Conservation (phyloP, 1,284 basidiomycete genomes). For the Xerocomus minutiporus region DNA sequence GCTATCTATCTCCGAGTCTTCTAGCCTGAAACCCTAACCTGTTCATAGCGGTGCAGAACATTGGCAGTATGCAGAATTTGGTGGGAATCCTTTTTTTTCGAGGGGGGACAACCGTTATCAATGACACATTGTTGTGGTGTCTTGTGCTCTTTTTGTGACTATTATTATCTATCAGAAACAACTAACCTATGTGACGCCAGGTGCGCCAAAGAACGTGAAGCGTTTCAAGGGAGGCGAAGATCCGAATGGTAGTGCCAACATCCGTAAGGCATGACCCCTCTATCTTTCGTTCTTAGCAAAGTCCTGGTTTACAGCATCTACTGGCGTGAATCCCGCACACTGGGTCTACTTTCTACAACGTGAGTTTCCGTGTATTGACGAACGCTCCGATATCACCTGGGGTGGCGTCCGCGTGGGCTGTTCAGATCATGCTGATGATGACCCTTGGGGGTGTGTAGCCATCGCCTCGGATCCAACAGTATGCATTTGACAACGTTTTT, state of each 20-base stretch:
- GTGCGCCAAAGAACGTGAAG: constrained; percentile 32
- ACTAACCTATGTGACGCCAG: constrained; percentile 13
- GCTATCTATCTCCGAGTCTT: constrained; percentile 8
- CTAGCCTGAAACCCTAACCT: background rate
- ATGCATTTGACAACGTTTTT: constrained; percentile 19
- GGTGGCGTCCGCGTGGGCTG: background rate
- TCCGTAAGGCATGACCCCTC: constrained; percentile 31
- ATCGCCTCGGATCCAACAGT: constrained; percentile 33
- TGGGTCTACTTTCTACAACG: constrained; percentile 41
- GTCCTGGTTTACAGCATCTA: constrained; percentile 30
- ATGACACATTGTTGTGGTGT: background rate
- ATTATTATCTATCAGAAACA: constrained; percentile 5
- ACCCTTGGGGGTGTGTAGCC: constrained; percentile 15
- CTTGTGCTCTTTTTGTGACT: background rate
- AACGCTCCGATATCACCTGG: background rate
- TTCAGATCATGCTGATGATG: constrained; percentile 5
- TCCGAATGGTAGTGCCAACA: constrained; percentile 38
- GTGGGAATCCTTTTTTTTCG: constrained; percentile 17
- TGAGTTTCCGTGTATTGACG: constrained; percentile 18
- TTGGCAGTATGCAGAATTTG: constrained; percentile 41
- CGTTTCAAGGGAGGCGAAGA: constrained; percentile 39
- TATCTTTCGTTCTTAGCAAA: background rate
- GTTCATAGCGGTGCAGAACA: constrained; percentile 39
- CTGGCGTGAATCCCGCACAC: constrained; percentile 41
- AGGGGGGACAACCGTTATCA: background rate